Conservation (phyloP, 495 filamentous ascomycete genomes). For the Amorphotheca resinae region DNA sequence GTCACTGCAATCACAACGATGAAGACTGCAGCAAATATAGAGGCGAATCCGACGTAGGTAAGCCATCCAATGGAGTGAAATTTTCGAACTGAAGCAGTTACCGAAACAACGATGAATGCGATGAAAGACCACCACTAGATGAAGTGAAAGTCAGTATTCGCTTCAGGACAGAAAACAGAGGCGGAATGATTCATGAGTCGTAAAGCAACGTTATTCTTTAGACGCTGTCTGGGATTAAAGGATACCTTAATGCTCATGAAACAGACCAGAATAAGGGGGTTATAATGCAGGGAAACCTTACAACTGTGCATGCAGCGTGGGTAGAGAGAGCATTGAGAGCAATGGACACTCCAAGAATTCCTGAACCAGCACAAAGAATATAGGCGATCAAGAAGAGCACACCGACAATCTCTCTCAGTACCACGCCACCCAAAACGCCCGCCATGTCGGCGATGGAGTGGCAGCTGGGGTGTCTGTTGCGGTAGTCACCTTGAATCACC, state of each 20-base stretch:
- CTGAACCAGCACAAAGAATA: constrained; percentile 34
- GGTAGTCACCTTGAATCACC: constrained; percentile 26
- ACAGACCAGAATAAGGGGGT: no score
- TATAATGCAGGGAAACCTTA: no score
- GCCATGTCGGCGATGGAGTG: constrained; percentile 30
- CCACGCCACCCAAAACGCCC: constrained; percentile 22
- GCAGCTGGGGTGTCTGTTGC: constrained; percentile 28
- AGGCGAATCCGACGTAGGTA: constrained; percentile 33
- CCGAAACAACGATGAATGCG: constrained; percentile 27
- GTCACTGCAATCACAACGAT: constrained; percentile 39
- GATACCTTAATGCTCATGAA: no score
- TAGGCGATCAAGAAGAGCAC: constrained; percentile 35
- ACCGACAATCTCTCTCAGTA: constrained; percentile 26
- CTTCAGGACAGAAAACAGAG: no score
- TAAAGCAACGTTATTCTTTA: no score
- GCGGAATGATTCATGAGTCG: no score
- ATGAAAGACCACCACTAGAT: constrained; percentile 30
- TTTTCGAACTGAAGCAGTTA: constrained; percentile 34
- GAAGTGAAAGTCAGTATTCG: no score
- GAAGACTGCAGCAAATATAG: constrained; percentile 33
- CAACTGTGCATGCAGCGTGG: constrained; percentile 36
- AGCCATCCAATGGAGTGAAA: constrained; percentile 36
- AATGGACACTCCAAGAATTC: constrained; percentile 37
- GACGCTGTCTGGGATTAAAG: no score
- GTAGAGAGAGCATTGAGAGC: constrained; percentile 37